Conservation (phyloP, 768 basidiomycete genomes). For the Tubosaeta brunneosetosa region DNA sequence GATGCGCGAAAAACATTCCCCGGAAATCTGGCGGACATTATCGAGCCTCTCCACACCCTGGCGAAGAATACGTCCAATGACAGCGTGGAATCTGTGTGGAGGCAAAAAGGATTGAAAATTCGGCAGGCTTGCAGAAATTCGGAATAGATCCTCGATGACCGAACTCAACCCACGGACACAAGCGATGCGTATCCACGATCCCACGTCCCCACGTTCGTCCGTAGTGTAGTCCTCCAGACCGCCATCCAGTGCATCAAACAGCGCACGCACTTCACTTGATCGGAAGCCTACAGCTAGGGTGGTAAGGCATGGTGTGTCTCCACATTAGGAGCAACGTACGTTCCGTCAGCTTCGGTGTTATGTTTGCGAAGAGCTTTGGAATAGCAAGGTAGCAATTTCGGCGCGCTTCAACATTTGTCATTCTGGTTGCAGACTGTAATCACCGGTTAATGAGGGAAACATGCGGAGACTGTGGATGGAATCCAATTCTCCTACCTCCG, state of each 20-base stretch:
- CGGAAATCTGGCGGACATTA: constrained; percentile 81
- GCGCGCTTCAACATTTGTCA: constrained; percentile 53
- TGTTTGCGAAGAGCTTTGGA: constrained; percentile 43
- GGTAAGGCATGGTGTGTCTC: constrained; percentile 8
- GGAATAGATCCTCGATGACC: constrained; percentile 49
- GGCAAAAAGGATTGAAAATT: constrained; percentile 60
- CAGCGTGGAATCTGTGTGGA: constrained; percentile 48
- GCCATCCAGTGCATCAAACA: constrained; percentile 55
- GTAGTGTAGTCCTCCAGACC: constrained; percentile 87
- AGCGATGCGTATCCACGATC: constrained; percentile 88
- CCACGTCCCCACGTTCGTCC: constrained; percentile 95
- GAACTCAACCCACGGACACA: constrained; percentile 64
- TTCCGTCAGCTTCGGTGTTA: constrained; percentile 38
- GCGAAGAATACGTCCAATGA: constrained; percentile 70
- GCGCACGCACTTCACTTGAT: constrained; percentile 38
- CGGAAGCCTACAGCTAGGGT: constrained; percentile 41
- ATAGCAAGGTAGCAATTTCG: constrained; percentile 48
- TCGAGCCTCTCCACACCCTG: constrained; percentile 90
- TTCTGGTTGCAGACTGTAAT: constrained; percentile 31
- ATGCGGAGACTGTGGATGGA: constrained; percentile 20
- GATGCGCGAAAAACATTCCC: constrained; percentile 52
- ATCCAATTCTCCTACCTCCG: constrained; percentile 40
- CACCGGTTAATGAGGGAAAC: constrained; percentile 14
- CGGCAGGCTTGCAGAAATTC: constrained; percentile 36
- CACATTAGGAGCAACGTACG: constrained; percentile 37